phyloP scores from a whole-genome alignment of 805 yeast genomes.

The Sugiyamaella mastotermitis region DNA sequence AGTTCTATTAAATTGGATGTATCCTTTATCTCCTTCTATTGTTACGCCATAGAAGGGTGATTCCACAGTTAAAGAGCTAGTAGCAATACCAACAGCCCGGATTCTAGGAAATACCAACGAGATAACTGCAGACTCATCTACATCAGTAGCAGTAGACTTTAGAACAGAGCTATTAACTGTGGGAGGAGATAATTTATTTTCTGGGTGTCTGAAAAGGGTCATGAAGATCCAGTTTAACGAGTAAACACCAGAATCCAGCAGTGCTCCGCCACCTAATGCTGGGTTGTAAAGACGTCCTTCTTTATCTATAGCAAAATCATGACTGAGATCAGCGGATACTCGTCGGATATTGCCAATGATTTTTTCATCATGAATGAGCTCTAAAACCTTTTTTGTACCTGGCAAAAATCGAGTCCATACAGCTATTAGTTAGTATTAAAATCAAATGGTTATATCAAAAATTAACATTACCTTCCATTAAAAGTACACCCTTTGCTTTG shows the following conservation, averaged over 20 bases:
- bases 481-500: too few species aligned
- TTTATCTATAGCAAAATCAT: constrained; percentile 30
- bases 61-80: constrained; percentile 5
- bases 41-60: constrained; percentile 4
- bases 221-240: constrained; percentile 36
- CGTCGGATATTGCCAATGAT: constrained; percentile 43
- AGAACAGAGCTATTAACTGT: constrained; percentile 8
- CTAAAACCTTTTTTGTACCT: constrained; percentile 30
- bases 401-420: too few species aligned
- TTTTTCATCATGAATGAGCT: constrained; percentile 35
- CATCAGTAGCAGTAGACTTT: constrained; percentile 13
- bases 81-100: constrained; percentile 12
- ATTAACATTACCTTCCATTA: too few species aligned
- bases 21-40: constrained; percentile 14
- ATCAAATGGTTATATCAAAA: too few species aligned
- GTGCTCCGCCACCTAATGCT: constrained; percentile 49
- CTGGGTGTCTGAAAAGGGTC: constrained; percentile 15
- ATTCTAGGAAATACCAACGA: constrained; percentile 14
- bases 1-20: constrained; percentile 1
- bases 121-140: constrained; percentile 15
- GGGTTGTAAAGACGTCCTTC: constrained; percentile 28
- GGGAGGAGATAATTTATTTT: constrained; percentile 14
- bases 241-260: constrained; percentile 52
- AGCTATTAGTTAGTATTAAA: too few species aligned
- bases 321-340: constrained; percentile 38